Evolutionary conservation across 495 filamentous ascomycete species (phyloP), one percentile per base, ranked within the genome.

Genomic region (Hypoxylon intermedium): DNA sequence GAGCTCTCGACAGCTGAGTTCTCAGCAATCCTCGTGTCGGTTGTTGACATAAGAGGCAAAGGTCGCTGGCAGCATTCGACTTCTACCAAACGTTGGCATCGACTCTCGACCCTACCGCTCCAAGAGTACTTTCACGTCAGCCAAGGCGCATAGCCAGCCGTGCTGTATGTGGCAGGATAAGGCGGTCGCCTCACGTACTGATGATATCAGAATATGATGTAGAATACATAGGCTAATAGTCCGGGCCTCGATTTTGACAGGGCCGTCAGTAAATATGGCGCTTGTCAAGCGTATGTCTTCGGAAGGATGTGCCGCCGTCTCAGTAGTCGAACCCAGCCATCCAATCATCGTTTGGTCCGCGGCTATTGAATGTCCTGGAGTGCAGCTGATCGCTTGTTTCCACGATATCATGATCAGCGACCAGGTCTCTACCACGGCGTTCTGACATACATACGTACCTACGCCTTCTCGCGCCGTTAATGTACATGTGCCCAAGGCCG

Each of bases 281-380:
- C 50, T 46, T 65, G 45, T 55, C 19, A 36, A 59, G 61, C 61
- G 61, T 43, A 44, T 51, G 48, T 64, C 43, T 26, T 43, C 55
- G 50, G 56, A 51, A 60, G 55, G 56, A 65, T 60, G 53, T 58
- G 31, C 63, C 63, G 58, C 30, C 21, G 58, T 62, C 58, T 67
- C 63, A 62, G 43, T 26, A 58, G 23, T 50, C 47, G 53, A 57
- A 47, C 34, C 45, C 58, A 48, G 42, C 26, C 26, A 53, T 62
- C 63, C 63, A 67, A 62, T 62, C 52, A 51, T 56, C 46, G 31
- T 42, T 9, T 9, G 42, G 52, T 20, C 42, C 52, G 63, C 57
- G 63, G 47, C 48, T 66, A 58, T 53, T 26, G 41, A 58, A 53
- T 34, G 26, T 42, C n/a, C n/a, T 33, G 9, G 18, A 28, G 46